Conservation (phyloP, 2,329 filamentous ascomycete species). For the Fusarium sp. region DNA sequence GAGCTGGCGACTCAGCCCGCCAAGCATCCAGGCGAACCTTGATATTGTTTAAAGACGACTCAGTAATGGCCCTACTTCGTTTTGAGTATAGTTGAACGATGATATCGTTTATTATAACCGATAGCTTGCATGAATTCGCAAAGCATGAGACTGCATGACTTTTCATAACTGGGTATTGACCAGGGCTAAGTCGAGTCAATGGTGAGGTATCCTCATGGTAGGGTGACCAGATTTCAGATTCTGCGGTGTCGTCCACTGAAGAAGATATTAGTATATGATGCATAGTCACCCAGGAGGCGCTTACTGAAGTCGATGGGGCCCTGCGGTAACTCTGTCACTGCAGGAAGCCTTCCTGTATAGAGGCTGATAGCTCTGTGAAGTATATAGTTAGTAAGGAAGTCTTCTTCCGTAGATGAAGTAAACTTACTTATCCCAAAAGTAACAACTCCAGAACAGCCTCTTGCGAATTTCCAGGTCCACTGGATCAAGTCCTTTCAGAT, state of each 20-base stretch:
- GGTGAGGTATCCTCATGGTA: constrained; percentile 3
- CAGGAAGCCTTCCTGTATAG: constrained; percentile 5
- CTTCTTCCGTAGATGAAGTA: accelerated
- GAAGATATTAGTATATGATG: background rate
- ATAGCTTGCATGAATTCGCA: constrained; percentile 2
- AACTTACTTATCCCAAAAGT: constrained; percentile 11
- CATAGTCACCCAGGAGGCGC: background rate
- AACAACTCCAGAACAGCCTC: constrained; percentile 12
- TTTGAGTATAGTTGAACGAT: constrained; percentile 7
- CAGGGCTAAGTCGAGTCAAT: background rate
- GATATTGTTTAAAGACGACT: constrained; percentile 5
- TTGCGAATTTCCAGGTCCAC: constrained; percentile 9
- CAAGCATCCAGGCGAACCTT: background rate
- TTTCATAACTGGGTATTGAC: constrained; percentile 6
- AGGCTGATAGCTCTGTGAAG: background rate
- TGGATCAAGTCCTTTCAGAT: constrained; percentile 4
- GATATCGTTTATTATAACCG: constrained; percentile 4
- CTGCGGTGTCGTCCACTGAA: constrained; percentile 5
- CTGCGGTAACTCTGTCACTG: constrained; percentile 1
- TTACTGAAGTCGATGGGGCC: constrained; percentile 12
- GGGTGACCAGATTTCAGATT: constrained; percentile 7
- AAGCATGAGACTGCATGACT: constrained; percentile 9
- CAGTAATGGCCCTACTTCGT: background rate
- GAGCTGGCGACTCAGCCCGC: background rate
- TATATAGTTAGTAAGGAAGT: too few species aligned